Conservation (phyloP, 2,329 filamentous ascomycete species). For the Sarocladium strictum region DNA sequence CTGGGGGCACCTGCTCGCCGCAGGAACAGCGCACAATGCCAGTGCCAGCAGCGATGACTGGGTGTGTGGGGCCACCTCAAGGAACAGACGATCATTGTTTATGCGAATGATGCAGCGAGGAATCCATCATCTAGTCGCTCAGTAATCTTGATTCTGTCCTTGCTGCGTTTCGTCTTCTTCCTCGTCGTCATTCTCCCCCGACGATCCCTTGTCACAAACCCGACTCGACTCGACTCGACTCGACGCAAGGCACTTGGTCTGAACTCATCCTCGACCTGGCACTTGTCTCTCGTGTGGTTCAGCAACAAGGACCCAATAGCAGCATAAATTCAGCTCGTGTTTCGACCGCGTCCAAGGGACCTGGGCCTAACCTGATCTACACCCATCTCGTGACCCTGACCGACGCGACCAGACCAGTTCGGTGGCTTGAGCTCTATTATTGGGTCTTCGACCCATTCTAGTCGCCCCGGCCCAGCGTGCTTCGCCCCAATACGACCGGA, state of each 20-base stretch:
- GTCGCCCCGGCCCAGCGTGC: too few species aligned
- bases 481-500: too few species aligned
- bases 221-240: too few species aligned
- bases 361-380: not conserved
- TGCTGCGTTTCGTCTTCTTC: not conserved
- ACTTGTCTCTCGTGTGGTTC: not conserved
- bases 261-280: not conserved
- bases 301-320: too few species aligned
- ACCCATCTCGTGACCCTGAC: not conserved
- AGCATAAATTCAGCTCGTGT: too few species aligned
- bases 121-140: not conserved
- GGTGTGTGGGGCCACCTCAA: not conserved
- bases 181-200: not conserved
- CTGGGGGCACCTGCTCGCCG: too few species aligned
- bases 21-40: too few species aligned
- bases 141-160: not conserved
- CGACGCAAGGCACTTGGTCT: too few species aligned
- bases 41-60: not conserved
- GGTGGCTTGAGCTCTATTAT: not conserved
- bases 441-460: too few species aligned
- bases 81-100: conserved; percentile 1
- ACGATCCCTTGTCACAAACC: too few species aligned
- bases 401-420: too few species aligned
- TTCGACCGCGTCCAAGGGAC: not conserved
- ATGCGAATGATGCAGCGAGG: conserved; percentile 1